Base-by-base conservation (phyloP, 495 filamentous ascomycete species). In the Penicillium silybi region DNA sequence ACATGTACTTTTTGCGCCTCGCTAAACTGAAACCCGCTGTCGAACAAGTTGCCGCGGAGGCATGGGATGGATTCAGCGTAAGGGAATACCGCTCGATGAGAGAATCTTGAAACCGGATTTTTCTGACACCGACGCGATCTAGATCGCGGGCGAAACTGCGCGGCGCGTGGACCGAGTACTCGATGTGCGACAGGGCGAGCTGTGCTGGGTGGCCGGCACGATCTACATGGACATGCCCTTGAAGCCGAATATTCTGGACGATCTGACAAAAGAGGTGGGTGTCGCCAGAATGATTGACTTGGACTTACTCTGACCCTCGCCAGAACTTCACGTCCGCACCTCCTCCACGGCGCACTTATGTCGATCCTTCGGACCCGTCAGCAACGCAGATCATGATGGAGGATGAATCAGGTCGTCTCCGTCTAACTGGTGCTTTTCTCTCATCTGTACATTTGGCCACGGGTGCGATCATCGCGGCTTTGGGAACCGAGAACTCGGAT, bases 141-240 rank as follows among this genome's bases (percentile, higher is more conserved):
- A 90, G 72, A 85, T 97, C 60, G 89, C 81, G 6, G 86, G 83
- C 32, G 92, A 97, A 65, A 75, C 67, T 48, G 89, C 88, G 11
- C 77, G 74, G 45, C 80, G 77, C 46, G 90, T 91, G 5, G 87
- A 97, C 17, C 74, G 92, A 55, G 95, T 97, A 32, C 78, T 99
- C 9, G 92, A 97, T 74, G 95, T 99, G 13, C 82, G 93, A 60
- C 95, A 97, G 67, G 93, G 93, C 46, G 85, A 97, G 69, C 72
- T 97, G 22, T 97, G 95, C 69, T 99, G 92, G 92, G 87, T 99
- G 41, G 77, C 82, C 0, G 95, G 95, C 8, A 99, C 95, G 0
- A 82, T 96, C 25, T 99, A 93, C 54, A 95, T 97, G 86, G 92
- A 97, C 52, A 89, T 97, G 90, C 85, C 88, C 15, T 65, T 97